Evolutionary conservation across 2,329 filamentous ascomycete species (phyloP), one percentile per base, ranked within the genome.

Genomic region (Huntiella bhutanensis): DNA sequence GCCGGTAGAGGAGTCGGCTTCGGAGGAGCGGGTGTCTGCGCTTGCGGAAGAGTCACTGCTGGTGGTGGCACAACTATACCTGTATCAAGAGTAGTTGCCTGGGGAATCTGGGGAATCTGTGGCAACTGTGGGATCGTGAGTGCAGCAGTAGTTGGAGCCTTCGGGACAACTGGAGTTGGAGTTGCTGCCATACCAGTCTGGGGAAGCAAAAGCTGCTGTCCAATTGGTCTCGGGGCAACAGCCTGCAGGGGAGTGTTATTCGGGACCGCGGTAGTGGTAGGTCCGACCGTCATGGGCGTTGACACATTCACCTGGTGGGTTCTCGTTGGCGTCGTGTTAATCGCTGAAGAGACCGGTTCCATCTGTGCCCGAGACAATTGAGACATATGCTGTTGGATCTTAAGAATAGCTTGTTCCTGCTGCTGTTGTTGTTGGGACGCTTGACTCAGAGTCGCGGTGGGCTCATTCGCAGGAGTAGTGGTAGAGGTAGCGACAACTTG

Each of bases 371-470:
- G 39, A 40, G 48, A 43, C 17, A 49, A 43, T 19, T 49, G 48
- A 4, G 48, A 32, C 16, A 49, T 41, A n/a, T 49, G 43, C 36
- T 49, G 48, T 13, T 49, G 48, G 8, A 47, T 40, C 19, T 41
- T 35, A 7, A 49, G 35, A 16, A 46, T 32, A 16, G 48, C 44
- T 11, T 41, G 41, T 16, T 40, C 44, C 35, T 49, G 48, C 15
- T 46, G 47, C 22, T 49, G 48, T 32, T 49, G 44, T 19, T 49
- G 48, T 19, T 33, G 38, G 3, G 32, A 16, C 4, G 34, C 13
- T 8, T 10, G 35, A 4, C 10, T 34, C 15, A 35, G 13, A 17
- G 17, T n/a, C 13, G 4, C 19, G 16, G n/a, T 33, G 10, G 8
- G 13, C 11, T 36, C 17, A 6, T 12, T 15, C 22, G 19, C 28